Conservation (phyloP, 228 moss, liverwort and hornwort genomes). For the Sphagnum magellanicum region DNA sequence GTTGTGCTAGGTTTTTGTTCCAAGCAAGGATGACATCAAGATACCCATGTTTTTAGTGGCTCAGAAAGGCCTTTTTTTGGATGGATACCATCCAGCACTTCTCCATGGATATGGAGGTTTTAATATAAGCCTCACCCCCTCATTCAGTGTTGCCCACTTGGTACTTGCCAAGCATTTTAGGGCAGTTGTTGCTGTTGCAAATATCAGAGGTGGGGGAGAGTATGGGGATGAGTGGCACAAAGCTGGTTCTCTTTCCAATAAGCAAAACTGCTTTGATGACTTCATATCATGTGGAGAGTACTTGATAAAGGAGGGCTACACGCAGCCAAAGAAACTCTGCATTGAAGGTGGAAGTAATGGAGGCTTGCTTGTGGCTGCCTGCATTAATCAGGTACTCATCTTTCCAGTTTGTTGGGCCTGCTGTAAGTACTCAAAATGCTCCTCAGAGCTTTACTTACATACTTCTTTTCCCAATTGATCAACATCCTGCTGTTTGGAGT, state of each 20-base stretch:
- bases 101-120: slow-evolving; percentile 90
- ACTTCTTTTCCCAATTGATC: too few species aligned
- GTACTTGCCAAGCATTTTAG: slow-evolving; percentile 65
- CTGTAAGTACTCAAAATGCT: not conserved
- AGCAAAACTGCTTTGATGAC: slow-evolving; percentile 90
- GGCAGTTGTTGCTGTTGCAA: slow-evolving; percentile 65
- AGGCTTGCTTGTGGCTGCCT: slow-evolving; percentile 79
- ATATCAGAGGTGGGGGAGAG: slow-evolving; percentile 82
- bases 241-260: slow-evolving; percentile 64
- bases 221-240: slow-evolving; percentile 97
- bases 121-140: slow-evolving; percentile 79
- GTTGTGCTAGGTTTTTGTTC: slow-evolving; percentile 53
- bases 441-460: too few species aligned
- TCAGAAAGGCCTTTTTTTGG: slow-evolving; percentile 26
- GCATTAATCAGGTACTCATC: slow-evolving; percentile 66
- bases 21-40: slow-evolving; percentile 62
- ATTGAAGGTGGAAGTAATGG: slow-evolving; percentile 94
- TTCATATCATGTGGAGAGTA: slow-evolving; percentile 76
- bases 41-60: slow-evolving; percentile 78
- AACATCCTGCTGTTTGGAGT: too few species aligned
- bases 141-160: slow-evolving; percentile 65
- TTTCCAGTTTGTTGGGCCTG: too few species aligned
- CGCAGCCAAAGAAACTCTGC: slow-evolving; percentile 56
- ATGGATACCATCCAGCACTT: slow-evolving; percentile 56
- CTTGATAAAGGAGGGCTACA: slow-evolving; percentile 45